Percentiles rank a stretch among this genome's conserved stretches.
phyloP scores from a whole-genome alignment of 1,139 yeast genomes.

The Kodamaea fungicola region DNA sequence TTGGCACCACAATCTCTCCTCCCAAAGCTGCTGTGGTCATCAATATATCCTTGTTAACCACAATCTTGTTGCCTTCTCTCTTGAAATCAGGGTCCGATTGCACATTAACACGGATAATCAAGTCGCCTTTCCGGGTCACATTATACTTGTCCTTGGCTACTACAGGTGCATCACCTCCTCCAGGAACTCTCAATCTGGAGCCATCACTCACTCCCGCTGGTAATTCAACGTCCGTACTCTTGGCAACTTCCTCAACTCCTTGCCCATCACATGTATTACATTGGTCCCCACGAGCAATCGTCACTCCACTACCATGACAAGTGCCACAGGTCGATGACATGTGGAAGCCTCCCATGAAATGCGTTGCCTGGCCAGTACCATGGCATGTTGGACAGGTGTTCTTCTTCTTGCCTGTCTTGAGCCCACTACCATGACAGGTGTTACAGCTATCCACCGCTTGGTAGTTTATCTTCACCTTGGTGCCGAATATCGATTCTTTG shows the following conservation, averaged over 20 bases:
- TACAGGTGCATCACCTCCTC: constrained; percentile 88
- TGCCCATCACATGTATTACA: constrained; percentile 85
- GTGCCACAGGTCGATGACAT: constrained; percentile 90
- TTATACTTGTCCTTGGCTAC: constrained; percentile 65
- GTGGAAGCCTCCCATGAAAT: constrained; percentile 90
- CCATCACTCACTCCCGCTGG: constrained; percentile 93
- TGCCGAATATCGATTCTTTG: constrained; percentile 87
- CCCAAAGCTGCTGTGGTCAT: constrained; percentile 98
- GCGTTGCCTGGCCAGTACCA: constrained; percentile 90
- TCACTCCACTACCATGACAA: constrained; percentile 88
- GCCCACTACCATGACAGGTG: constrained; percentile 81
- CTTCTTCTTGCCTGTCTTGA: constrained; percentile 73
- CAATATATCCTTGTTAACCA: constrained; percentile 65
- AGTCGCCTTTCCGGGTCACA: constrained; percentile 74
- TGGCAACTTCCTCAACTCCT: constrained; percentile 71
- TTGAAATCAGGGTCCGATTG: constrained; percentile 68
- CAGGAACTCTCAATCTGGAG: constrained; percentile 75
- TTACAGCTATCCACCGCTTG: constrained; percentile 74
- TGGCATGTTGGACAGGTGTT: constrained; percentile 84
- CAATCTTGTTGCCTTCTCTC: constrained; percentile 62
- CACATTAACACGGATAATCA: constrained; percentile 77
- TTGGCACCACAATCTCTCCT: constrained; percentile 84
- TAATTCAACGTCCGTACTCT: constrained; percentile 71
- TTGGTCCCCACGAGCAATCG: constrained; percentile 61
- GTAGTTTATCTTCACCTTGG: constrained; percentile 63